These are phyloP conservation scores for Amanita fuliginea DNA, from an alignment of 768 basidiomycete genomes.

Conservation along the genomic window DNA sequence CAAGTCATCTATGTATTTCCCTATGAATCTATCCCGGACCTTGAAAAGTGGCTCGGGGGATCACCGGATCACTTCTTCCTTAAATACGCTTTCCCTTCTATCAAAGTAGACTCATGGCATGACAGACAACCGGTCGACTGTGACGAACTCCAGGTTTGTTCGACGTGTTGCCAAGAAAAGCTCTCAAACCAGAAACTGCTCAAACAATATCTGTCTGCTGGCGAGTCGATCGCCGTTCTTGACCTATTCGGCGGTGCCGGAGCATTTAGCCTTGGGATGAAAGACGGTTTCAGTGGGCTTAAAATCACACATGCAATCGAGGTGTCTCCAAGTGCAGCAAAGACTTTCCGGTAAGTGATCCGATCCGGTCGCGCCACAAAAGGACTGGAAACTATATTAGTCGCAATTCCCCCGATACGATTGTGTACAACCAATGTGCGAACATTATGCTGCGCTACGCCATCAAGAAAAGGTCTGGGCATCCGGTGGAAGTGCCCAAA, in stretches of 20 bases:
- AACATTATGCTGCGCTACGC: slow-evolving; percentile 52
- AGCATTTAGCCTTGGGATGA: slow-evolving; percentile 52
- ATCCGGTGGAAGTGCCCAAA: slow-evolving; percentile 25
- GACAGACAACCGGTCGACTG: slow-evolving; percentile 19
- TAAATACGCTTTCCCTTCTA: slow-evolving; percentile 35
- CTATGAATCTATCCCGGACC: slow-evolving; percentile 12
- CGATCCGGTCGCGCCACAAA: not conserved
- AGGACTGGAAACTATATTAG: slow-evolving; percentile 19
- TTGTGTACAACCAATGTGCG: slow-evolving; percentile 62
- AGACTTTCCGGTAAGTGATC: slow-evolving; percentile 43
- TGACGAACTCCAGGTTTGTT: slow-evolving; percentile 34
- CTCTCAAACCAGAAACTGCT: slow-evolving; percentile 18
- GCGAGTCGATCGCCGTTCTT: slow-evolving; percentile 21
- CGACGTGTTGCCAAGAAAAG: slow-evolving; percentile 26
- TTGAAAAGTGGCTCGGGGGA: slow-evolving; percentile 36
- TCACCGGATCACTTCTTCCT: slow-evolving; percentile 52
- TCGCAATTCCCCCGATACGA: slow-evolving; percentile 38
- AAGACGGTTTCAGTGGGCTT: slow-evolving; percentile 38
- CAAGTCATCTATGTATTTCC: slow-evolving; percentile 38
- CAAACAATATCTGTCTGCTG: slow-evolving; percentile 22
- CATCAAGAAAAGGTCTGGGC: slow-evolving; percentile 38
- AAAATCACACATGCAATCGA: slow-evolving; percentile 59
- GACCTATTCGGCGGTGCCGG: slow-evolving; percentile 47
- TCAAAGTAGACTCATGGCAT: slow-evolving; percentile 27
- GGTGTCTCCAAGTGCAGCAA: slow-evolving; percentile 64